Conservation (phyloP, 306 rosid genomes). For the Macrotyloma uniflorum region DNA sequence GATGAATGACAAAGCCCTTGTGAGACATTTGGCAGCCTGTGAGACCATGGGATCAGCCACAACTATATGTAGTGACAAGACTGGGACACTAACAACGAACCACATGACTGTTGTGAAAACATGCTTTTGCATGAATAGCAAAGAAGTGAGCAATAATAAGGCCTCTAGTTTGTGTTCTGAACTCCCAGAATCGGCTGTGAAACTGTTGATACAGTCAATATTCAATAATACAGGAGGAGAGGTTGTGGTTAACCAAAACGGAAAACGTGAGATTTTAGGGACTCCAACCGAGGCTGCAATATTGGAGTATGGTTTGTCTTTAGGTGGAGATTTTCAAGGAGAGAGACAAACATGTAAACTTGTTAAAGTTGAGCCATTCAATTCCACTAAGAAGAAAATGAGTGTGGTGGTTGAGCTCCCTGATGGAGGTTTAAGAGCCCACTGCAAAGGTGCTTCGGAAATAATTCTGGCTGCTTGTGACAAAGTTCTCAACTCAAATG, state of each 20-base stretch:
- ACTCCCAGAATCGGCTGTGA: slow-evolving; percentile 62
- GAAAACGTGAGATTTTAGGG: slow-evolving; percentile 80
- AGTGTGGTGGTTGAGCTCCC: slow-evolving; percentile 84
- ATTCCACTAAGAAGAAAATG: slow-evolving; percentile 86
- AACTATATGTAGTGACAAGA: slow-evolving; percentile 91
- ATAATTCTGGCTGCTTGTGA: slow-evolving; percentile 85
- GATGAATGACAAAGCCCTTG: slow-evolving; percentile 99
- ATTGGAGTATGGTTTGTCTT: slow-evolving; percentile 79
- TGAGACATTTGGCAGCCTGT: slow-evolving; percentile 95
- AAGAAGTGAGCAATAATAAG: slow-evolving; percentile 54
- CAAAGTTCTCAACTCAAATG: slow-evolving; percentile 73
- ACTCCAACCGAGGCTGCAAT: slow-evolving; percentile 91
- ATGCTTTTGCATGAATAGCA: slow-evolving; percentile 77
- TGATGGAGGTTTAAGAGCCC: slow-evolving; percentile 75
- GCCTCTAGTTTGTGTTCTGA: slow-evolving; percentile 63
- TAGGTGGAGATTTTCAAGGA: slow-evolving; percentile 78
- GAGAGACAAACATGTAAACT: slow-evolving; percentile 66
- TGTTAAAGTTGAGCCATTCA: slow-evolving; percentile 95
- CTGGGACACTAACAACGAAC: slow-evolving; percentile 94
- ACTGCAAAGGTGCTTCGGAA: slow-evolving; percentile 96
- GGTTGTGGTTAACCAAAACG: slow-evolving; percentile 72
- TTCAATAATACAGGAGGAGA: slow-evolving; percentile 95
- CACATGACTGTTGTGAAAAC: slow-evolving; percentile 95
- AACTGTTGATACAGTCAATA: slow-evolving; percentile 73
- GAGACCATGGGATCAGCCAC: slow-evolving; percentile 99